Base-by-base conservation (phyloP, 345 rosid species). In the Arabis hirsuta region DNA sequence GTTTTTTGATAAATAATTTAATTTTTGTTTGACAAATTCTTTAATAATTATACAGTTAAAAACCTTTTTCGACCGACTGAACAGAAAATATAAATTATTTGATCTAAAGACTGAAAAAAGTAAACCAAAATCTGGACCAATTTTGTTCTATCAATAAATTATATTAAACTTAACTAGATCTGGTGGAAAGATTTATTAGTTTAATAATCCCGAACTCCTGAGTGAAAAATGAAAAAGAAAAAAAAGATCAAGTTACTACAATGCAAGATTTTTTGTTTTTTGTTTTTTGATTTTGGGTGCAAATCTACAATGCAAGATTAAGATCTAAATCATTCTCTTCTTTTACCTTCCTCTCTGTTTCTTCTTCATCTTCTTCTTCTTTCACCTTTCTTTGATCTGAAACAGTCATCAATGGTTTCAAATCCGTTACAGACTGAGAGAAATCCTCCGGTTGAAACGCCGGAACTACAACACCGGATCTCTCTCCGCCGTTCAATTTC, bases 391-490 rank as follows among this genome's bases (percentile, higher is more conserved):
- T 46, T 68, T 65, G 36, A 47, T 73, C 73, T n/a, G 52, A 54
- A 68, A 61, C 46, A 45, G 12, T 7, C 57, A 68, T 27, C 69
- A 29, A 68, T 55, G 65, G 70, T 54, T 69, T 69, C 45, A 61
- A 38, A 1, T 53, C 69, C 13, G n/a, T 24, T 12, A 69, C 12
- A 68, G 44, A 20, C 52, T 56, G 71, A 39, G 46, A 29, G 61
- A 69, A 70, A 69, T 76, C 80, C 59, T 70, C 80, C 34, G 66
- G 76, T 62, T 50, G 71, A 70, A 76, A 76, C 55, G 76, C 55
- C 14, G 80, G 80, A 42, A 69, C 74, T 31, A 69, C 67, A 29
- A 9, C 9, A 22, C 55, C 42, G 0, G 80, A 64, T 31, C 65
- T 62, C 44, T 69, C 79, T 16, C 74, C 74, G 11, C 24, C 6